phyloP scores from a whole-genome alignment of 2,329 filamentous ascomycete genomes.

The Nannizzia gypsea region DNA sequence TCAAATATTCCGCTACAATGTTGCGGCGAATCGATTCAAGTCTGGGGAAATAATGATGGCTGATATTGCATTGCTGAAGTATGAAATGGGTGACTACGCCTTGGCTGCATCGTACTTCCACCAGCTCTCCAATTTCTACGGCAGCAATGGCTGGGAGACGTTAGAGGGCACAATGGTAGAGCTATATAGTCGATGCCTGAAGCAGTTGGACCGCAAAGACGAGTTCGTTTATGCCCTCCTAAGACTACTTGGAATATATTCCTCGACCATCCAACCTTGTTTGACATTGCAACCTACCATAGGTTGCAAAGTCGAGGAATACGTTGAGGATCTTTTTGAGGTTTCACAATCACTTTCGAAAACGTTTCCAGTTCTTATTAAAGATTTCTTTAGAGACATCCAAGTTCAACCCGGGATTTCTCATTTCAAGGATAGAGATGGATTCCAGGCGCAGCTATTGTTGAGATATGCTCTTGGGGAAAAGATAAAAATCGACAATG shows the following conservation, averaged over 20 bases:
- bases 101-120: constrained; percentile 68
- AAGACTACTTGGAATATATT: constrained; percentile 44
- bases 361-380: constrained; percentile 56
- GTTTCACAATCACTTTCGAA: constrained; percentile 42
- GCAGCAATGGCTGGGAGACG: constrained; percentile 62
- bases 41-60: constrained; percentile 67
- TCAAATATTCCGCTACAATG: constrained; percentile 70
- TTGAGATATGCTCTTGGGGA: constrained; percentile 63
- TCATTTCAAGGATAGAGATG: constrained; percentile 61
- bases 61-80: constrained; percentile 78
- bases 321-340: constrained; percentile 35
- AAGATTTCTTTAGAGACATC: constrained; percentile 61
- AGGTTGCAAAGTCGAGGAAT: constrained; percentile 19
- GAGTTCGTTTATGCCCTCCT: constrained; percentile 69
- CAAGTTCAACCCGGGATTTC: constrained; percentile 55
- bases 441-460: constrained; percentile 57
- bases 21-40: constrained; percentile 63
- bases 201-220: constrained; percentile 60
- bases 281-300: constrained; percentile 7
- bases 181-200: constrained; percentile 74
- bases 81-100: constrained; percentile 58
- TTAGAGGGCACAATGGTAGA: constrained; percentile 74
- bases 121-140: constrained; percentile 66
- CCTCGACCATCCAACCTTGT: constrained; percentile 24
- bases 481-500: constrained; percentile 52